phyloP scores from a whole-genome alignment of 2,329 filamentous ascomycete species.

The Aspergillus viridinutans region DNA sequence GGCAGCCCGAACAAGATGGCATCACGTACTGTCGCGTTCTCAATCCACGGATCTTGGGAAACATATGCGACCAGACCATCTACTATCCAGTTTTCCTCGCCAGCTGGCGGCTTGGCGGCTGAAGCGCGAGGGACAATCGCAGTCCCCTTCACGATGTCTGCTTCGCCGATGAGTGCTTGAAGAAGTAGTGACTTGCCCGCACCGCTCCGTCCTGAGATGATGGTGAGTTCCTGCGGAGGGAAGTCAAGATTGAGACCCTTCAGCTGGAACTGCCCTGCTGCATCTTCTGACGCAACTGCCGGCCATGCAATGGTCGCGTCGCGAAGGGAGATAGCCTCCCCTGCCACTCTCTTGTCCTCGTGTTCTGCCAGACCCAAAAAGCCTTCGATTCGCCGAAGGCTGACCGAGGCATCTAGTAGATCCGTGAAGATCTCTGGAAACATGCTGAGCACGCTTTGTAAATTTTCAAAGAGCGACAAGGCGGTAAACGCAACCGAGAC shows the following conservation, averaged over 20 bases:
- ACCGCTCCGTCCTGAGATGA: constrained; percentile 73
- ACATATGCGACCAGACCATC: constrained; percentile 70
- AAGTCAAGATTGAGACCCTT: constrained; percentile 62
- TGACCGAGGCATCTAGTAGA: constrained; percentile 64
- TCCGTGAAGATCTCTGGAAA: constrained; percentile 69
- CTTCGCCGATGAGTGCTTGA: constrained; percentile 68
- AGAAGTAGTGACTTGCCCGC: constrained; percentile 72
- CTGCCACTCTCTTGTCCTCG: constrained; percentile 55
- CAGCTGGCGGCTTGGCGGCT: constrained; percentile 50
- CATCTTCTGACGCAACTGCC: constrained; percentile 51
- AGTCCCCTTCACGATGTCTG: constrained; percentile 60
- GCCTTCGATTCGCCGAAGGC: constrained; percentile 62
- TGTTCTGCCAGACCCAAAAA: constrained; percentile 42
- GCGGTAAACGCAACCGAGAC: constrained; percentile 74
- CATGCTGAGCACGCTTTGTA: constrained; percentile 63
- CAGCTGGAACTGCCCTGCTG: constrained; percentile 59
- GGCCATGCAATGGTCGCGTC: constrained; percentile 71
- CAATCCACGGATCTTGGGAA: constrained; percentile 74
- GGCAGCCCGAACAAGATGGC: constrained; percentile 73
- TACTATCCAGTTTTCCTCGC: constrained; percentile 65
- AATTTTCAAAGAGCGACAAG: constrained; percentile 63
- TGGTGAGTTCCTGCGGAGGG: constrained; percentile 63
- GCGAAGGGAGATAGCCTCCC: constrained; percentile 56
- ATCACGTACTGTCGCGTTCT: constrained; percentile 69
- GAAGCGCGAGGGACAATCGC: constrained; percentile 56